These are phyloP conservation scores for Lumnitzera racemosa DNA, from an alignment of 345 rosid genomes.

Conservation along the genomic window DNA sequence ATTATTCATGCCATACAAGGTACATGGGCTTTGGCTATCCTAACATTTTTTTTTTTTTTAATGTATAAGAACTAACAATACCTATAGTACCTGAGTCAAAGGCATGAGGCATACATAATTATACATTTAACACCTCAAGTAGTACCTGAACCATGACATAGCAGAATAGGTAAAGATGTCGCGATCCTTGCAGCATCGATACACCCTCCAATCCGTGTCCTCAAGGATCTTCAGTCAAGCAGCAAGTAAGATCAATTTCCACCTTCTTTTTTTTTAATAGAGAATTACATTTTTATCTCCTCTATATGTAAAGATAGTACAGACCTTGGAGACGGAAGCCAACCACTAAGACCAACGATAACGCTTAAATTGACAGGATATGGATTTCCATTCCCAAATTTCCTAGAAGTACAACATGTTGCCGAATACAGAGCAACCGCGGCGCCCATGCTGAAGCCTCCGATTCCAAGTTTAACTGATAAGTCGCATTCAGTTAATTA, in stretches of 20 bases:
- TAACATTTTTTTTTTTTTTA: not conserved
- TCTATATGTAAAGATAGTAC: no score
- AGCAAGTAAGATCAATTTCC: constrained; percentile 1
- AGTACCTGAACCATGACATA: constrained; percentile 54
- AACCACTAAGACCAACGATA: no score
- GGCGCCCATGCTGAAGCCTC: constrained; percentile 87
- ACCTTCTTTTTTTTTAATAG: no score
- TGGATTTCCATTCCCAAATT: no score
- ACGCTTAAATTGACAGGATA: no score
- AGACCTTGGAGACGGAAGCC: no score
- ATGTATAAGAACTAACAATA: not conserved
- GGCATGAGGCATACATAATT: constrained; percentile 1
- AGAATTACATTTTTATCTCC: no score
- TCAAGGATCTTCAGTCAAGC: constrained; percentile 39
- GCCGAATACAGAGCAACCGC: constrained; percentile 16
- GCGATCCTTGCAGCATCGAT: constrained; percentile 46
- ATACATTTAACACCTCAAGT: not conserved
- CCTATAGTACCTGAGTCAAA: no score
- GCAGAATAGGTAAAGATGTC: constrained; percentile 48
- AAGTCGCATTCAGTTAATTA: not conserved
- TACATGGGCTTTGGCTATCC: not conserved
- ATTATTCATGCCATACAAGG: no score
- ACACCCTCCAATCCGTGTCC: constrained; percentile 44
- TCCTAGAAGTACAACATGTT: no score
- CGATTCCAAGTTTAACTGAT: constrained; percentile 28